Evolutionary conservation across 73 alveolate genomes (phyloP).

Genomic region (Effrenium voratum): DNA sequence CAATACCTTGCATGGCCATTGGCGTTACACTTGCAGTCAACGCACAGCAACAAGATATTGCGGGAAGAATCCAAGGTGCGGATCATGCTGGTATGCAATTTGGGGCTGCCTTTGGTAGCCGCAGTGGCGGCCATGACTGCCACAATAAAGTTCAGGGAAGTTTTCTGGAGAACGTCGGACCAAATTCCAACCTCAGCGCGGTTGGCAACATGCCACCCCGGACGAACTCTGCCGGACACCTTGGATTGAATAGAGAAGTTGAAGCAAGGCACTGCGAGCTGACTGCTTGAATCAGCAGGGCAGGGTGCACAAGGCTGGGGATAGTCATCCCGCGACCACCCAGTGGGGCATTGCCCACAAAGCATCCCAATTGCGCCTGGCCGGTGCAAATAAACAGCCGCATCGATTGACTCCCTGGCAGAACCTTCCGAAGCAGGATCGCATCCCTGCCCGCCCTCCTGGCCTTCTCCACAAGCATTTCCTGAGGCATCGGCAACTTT

Average conservation of each 20-base stretch:
- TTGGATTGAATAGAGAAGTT: no score
- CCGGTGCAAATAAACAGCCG: neutral
- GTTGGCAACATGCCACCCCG: no score
- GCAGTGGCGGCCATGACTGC: conserved; percentile 90
- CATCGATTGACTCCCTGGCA: neutral
- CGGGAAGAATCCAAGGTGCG: conserved; percentile 12
- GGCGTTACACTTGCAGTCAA: neutral
- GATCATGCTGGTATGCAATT: conserved; percentile 85
- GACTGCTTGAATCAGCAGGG: conserved; percentile 20
- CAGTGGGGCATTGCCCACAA: conserved; percentile 45
- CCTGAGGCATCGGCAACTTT: neutral
- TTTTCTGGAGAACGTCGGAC: conserved; percentile 44
- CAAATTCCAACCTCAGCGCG: conserved; percentile 53
- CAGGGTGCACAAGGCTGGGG: conserved; percentile 8
- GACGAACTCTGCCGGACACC: no score
- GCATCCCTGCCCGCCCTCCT: neutral
- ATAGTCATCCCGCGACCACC: conserved; percentile 25
- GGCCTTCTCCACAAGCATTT: neutral
- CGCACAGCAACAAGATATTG: neutral
- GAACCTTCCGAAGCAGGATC: neutral
- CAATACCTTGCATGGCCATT: conserved; percentile 13
- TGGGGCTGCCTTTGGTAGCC: conserved; percentile 64
- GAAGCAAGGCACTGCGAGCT: conserved; percentile 23
- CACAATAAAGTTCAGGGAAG: conserved; percentile 59
- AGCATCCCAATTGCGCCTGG: neutral